Evolutionary conservation across 768 basidiomycete species (phyloP), one percentile per base, ranked within the genome.

Genomic region (Leccinum subtestaceum): DNA sequence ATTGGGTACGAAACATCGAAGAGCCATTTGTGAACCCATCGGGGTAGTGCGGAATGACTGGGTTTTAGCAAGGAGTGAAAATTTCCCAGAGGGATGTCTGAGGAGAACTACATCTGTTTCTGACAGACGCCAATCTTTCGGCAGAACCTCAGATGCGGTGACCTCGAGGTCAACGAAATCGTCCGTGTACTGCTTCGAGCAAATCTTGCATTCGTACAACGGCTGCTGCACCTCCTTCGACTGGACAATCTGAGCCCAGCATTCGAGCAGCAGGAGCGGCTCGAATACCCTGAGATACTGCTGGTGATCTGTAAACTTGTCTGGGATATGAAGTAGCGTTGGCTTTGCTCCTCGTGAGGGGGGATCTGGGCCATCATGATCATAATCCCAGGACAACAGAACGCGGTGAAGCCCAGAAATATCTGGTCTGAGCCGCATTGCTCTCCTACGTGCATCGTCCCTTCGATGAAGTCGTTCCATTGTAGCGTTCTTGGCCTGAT

Each of bases 101-200:
- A 98, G 78, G 4, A 95, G 74, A n/a, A 98, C 85, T 15, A 98
- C 77, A 67, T 98, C 95, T 2, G 85, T 86, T 53, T 98, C 96
- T 17, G 81, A 77, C 50, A 95, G 74, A 57, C 77, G 85, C 86
- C 89, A 95, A 23, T 88, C 87, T 61, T 81, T 85, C 56, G 80
- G 81, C 10, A 93, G 74, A 48, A 74, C 73, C 13, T 82, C 84
- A 8, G 78, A 70, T 56, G 95, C 81, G 1, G 77, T 75, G 49
- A 90, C 69, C 58, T 92, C 93, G 32, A 97, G 67, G 63, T 97
- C 91, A 38, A 93, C 67, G 80, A 90, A 98, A 59, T 89, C 86
- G 67, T 95, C 91, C 8, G 84, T 81, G 68, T 84, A 90, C 60
- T 83, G 82, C 17, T 90, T 85, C 15, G 84, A 82, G 27, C 77